phyloP scores from a whole-genome alignment of 2,329 filamentous ascomycete genomes.

The Fusarium redolens region DNA sequence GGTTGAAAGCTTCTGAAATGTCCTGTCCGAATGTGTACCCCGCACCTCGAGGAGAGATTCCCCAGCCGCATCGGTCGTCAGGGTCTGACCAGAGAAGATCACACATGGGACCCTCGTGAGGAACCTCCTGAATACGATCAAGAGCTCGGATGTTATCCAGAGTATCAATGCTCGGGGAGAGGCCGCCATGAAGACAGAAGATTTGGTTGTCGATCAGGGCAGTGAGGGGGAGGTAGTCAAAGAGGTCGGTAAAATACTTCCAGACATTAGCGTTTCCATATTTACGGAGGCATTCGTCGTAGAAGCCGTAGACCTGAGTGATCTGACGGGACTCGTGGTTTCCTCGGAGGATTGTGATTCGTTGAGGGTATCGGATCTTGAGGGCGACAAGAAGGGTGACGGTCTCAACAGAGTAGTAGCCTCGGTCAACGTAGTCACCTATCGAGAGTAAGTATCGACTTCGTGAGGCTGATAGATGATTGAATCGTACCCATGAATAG shows the following conservation, averaged over 20 bases:
- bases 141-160: slow-evolving; percentile 95
- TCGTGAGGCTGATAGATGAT: not conserved
- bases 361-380: slow-evolving; percentile 97
- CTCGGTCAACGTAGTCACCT: slow-evolving; percentile 99
- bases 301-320: slow-evolving; percentile 99
- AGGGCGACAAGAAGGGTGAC: slow-evolving; percentile 95
- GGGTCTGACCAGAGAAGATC: slow-evolving; percentile 98
- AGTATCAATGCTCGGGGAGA: slow-evolving; percentile 96
- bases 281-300: slow-evolving; percentile 98
- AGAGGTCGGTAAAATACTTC: slow-evolving; percentile 99
- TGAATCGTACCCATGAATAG: slow-evolving; percentile 89
- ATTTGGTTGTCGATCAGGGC: slow-evolving; percentile 99
- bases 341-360: slow-evolving; percentile 97
- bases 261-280: slow-evolving; percentile 99
- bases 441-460: slow-evolving; percentile 22
- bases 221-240: slow-evolving; percentile 97
- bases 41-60: slow-evolving; percentile 92
- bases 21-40: slow-evolving; percentile 97
- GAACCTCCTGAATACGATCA: slow-evolving; percentile 97
- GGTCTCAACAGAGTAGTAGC: slow-evolving; percentile 98
- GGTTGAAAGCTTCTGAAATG: slow-evolving; percentile 98
- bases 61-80: slow-evolving; percentile 96
- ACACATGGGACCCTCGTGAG: slow-evolving; percentile 98
- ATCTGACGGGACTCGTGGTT: slow-evolving; percentile 99
- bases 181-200: slow-evolving; percentile 96